A percentile compares a stretch with the other conserved stretches of the same genome.
Evolutionary conservation across 352 stramenopile species (phyloP).

Genomic region (Blastocystis sp.): DNA sequence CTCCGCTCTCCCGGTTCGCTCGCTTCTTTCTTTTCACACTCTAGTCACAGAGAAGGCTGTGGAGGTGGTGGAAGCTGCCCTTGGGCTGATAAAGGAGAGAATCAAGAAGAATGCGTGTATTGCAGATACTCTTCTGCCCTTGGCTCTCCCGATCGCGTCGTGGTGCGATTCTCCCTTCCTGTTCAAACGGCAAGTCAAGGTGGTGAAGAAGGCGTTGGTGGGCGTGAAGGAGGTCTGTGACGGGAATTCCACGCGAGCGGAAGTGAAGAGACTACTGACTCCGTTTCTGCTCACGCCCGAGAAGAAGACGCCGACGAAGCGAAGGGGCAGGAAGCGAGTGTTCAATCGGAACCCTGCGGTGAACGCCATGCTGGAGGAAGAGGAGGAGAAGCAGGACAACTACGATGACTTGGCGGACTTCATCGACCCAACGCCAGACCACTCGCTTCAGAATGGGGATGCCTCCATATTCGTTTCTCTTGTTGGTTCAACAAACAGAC

Average conservation of each 20-base stretch:
- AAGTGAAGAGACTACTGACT: not conserved
- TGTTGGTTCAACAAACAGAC: conserved; percentile 50
- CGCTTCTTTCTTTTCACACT: not conserved
- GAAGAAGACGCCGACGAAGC: not conserved
- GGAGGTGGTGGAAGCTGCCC: not conserved
- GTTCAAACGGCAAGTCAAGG: not conserved
- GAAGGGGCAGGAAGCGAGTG: not conserved
- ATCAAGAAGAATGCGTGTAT: not conserved
- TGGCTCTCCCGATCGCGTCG: not conserved
- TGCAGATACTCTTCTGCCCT: not conserved
- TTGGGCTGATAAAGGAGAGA: not conserved
- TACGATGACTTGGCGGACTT: conserved; percentile 34
- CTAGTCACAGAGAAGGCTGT: not conserved
- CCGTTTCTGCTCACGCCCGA: not conserved
- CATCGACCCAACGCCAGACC: conserved; percentile 4
- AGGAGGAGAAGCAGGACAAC: not conserved
- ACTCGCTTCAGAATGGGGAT: not conserved
- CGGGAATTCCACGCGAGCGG: not conserved
- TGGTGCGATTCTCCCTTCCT: not conserved
- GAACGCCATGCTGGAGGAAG: not conserved
- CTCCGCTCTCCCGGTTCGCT: not conserved
- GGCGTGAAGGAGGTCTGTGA: not conserved
- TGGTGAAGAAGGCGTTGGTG: not conserved
- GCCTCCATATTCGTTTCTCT: not conserved
- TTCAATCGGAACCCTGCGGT: conserved; percentile 34